Evolutionary conservation across 352 stramenopile genomes (phyloP).

Genomic region (Phytophthora pluvialis): DNA sequence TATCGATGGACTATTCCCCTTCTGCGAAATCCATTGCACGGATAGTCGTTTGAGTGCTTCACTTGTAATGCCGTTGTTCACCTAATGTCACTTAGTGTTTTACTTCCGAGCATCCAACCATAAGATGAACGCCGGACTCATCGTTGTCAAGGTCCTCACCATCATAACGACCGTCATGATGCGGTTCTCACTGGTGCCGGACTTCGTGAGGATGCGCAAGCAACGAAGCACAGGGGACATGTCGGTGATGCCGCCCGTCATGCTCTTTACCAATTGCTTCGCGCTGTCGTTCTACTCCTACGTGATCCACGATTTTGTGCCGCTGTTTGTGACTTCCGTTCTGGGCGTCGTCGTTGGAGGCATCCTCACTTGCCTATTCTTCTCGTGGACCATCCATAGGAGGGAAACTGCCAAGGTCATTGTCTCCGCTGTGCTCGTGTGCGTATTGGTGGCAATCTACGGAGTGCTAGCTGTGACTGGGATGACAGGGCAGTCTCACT

Average conservation of each 20-base stretch:
- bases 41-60: neutral
- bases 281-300: slow-evolving; percentile 32
- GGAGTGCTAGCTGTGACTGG: slow-evolving; percentile 28
- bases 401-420: neutral
- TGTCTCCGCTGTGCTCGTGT: slow-evolving; percentile 3
- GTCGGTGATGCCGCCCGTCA: slow-evolving; percentile 26
- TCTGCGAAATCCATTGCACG: no score
- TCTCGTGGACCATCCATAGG: slow-evolving; percentile 20
- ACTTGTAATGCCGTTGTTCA: neutral
- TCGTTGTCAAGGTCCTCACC: slow-evolving; percentile 8
- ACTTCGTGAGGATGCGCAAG: slow-evolving; percentile 35
- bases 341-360: slow-evolving; percentile 22
- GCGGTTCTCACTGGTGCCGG: slow-evolving; percentile 34
- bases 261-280: slow-evolving; percentile 36
- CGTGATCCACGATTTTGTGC: slow-evolving; percentile 24
- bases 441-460: slow-evolving; percentile 40
- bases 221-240: slow-evolving; percentile 31
- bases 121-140: slow-evolving; percentile 7
- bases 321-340: slow-evolving; percentile 22
- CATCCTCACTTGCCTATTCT: slow-evolving; percentile 23
- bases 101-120: neutral
- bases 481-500: slow-evolving; percentile 33
- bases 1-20: no score
- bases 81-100: slow-evolving; percentile 12
- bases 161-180: slow-evolving; percentile 39